Evolutionary conservation across 768 basidiomycete genomes (phyloP).

Genomic region (Inosperma sp.): DNA sequence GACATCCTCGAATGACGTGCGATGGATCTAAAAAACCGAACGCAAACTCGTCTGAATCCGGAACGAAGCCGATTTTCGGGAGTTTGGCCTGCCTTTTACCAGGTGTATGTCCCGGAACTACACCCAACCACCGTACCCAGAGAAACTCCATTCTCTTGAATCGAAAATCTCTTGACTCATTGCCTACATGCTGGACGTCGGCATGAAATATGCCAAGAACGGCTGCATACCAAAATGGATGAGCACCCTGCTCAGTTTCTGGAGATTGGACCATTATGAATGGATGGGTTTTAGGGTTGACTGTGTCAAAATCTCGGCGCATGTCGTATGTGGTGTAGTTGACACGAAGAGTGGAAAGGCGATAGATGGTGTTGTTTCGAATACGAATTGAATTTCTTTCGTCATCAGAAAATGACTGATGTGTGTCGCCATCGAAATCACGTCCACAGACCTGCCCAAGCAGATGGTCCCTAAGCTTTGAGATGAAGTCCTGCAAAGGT

Average conservation of each 20-base stretch:
- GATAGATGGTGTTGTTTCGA: constrained; percentile 24
- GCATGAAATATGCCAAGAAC: constrained; percentile 22
- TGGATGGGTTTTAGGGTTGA: constrained; percentile 26
- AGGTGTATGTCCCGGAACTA: constrained; percentile 20
- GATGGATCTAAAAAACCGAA: constrained; percentile 35
- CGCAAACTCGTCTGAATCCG: constrained; percentile 16
- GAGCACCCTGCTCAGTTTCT: constrained; percentile 8
- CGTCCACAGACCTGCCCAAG: constrained; percentile 25
- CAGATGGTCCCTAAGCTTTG: constrained; percentile 33
- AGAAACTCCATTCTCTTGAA: constrained; percentile 26
- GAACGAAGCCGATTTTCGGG: constrained; percentile 35
- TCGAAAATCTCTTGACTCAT: neutral
- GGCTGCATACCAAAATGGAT: constrained; percentile 24
- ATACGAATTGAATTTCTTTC: constrained; percentile 20
- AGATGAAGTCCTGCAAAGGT: constrained; percentile 22
- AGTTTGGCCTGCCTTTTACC: constrained; percentile 29
- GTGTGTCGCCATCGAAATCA: constrained; percentile 25
- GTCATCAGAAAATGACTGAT: constrained; percentile 19
- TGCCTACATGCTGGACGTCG: constrained; percentile 14
- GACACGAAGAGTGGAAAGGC: constrained; percentile 13
- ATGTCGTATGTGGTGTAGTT: constrained; percentile 31
- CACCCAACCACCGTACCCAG: constrained; percentile 36
- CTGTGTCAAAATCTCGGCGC: constrained; percentile 19
- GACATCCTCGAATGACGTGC: constrained; percentile 29
- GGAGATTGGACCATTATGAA: constrained; percentile 30